A percentile compares a stretch with the other conserved stretches of the same genome.
These are phyloP conservation scores for Barbatosphaeria neglecta DNA, from an alignment of 495 filamentous ascomycete species.

Conservation along the genomic window DNA sequence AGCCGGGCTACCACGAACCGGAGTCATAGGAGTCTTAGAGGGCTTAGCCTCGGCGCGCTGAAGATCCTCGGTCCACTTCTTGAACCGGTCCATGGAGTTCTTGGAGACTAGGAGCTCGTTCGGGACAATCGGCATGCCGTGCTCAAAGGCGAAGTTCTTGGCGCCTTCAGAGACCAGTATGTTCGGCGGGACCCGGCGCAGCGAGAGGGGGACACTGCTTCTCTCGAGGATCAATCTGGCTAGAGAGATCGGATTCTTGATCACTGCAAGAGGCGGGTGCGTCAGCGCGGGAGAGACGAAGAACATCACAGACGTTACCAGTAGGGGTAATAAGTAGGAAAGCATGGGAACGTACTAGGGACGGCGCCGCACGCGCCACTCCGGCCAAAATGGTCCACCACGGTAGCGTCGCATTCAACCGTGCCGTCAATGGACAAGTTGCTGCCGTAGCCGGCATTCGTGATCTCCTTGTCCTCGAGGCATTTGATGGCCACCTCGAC, in stretches of 20 bases:
- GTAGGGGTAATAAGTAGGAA: no score
- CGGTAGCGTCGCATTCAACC: conserved; percentile 87
- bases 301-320: no score
- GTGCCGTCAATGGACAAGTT: conserved; percentile 83
- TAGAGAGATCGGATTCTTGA: conserved; percentile 83
- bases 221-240: conserved; percentile 73
- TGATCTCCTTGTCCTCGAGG: conserved; percentile 88
- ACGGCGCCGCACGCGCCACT: conserved; percentile 91
- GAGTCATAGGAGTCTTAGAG: neutral
- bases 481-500: conserved; percentile 80
- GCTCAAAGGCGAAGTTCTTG: conserved; percentile 67
- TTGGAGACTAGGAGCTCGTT: conserved; percentile 66
- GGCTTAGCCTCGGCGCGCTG: conserved; percentile 34
- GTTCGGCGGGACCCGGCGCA: conserved; percentile 85
- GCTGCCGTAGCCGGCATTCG: conserved; percentile 91
- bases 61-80: conserved; percentile 67
- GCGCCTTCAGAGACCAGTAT: conserved; percentile 79
- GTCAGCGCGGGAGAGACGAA: conserved; percentile 5
- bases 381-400: conserved; percentile 80
- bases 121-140: conserved; percentile 55
- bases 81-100: conserved; percentile 60
- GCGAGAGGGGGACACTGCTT: conserved; percentile 57
- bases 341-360: conserved; percentile 73
- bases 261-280: conserved; percentile 44
- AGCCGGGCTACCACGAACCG: neutral